A percentile compares a stretch with the other conserved stretches of the same genome.
Conservation (phyloP, 257 asterid species). For the Lantana camara region DNA sequence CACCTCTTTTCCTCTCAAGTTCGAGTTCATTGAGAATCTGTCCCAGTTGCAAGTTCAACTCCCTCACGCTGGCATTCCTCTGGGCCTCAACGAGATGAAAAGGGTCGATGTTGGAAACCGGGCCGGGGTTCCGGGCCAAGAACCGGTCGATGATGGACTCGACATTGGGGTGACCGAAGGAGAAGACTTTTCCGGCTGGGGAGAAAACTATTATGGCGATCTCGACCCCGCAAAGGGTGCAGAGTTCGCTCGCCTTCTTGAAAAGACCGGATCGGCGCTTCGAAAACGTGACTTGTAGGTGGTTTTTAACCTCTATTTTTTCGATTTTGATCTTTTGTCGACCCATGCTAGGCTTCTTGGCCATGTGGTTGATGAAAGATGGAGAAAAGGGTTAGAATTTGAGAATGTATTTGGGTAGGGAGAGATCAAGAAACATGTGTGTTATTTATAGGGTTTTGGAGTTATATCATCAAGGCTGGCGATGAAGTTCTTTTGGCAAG, state of each 20-base stretch:
- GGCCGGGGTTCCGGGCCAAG: conserved; percentile 32
- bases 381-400: too few species aligned
- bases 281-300: conserved; percentile 75
- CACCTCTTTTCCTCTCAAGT: conserved; percentile 59
- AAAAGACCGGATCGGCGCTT: conserved; percentile 68
- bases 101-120: conserved; percentile 20
- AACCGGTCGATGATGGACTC: conserved; percentile 55
- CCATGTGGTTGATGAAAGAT: conserved; percentile 35
- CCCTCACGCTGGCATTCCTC: conserved; percentile 49
- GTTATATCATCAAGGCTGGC: conserved; percentile 27
- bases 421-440: neutral
- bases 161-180: conserved; percentile 73
- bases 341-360: conserved; percentile 68
- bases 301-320: conserved; percentile 68
- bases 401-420: neutral
- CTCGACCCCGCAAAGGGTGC: conserved; percentile 75
- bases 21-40: conserved; percentile 55
- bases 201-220: conserved; percentile 67
- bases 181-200: conserved; percentile 77
- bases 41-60: conserved; percentile 57
- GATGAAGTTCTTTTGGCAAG: conserved; percentile 18
- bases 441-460: conserved; percentile 36
- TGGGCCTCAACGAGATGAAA: conserved; percentile 51
- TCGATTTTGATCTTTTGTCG: conserved; percentile 74
- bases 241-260: conserved; percentile 78